A percentile compares a stretch with the other conserved stretches of the same genome.
phyloP scores from a whole-genome alignment of 371 early-diverging fungal species.

The Lichtheimia hyalospora region DNA sequence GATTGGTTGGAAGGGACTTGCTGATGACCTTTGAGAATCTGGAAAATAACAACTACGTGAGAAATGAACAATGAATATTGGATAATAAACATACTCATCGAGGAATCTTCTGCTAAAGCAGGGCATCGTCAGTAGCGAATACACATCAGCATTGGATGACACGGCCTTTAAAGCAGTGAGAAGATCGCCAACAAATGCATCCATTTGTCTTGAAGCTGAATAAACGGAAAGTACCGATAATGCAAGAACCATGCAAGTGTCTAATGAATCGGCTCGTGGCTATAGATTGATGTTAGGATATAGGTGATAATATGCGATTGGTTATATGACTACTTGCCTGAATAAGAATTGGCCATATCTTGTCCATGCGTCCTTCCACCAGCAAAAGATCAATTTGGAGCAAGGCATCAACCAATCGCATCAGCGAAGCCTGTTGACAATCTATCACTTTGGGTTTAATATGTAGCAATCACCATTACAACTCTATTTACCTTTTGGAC shows the following conservation, averaged over 20 bases:
- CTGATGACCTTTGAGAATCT: constrained; percentile 27
- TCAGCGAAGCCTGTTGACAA: constrained; percentile 19
- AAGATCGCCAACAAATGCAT: constrained; percentile 32
- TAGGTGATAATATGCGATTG: too few species aligned
- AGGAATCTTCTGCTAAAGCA: constrained; percentile 43
- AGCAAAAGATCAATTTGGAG: constrained; percentile 45
- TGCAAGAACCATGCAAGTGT: constrained; percentile 22
- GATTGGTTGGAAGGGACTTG: constrained; percentile 48
- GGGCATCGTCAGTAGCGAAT: constrained; percentile 25
- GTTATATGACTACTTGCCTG: constrained; percentile 26
- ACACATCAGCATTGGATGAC: too few species aligned
- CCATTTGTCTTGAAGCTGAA: constrained; percentile 55
- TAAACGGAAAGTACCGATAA: constrained; percentile 34
- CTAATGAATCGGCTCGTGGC: constrained; percentile 28
- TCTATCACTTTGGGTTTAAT: too few species aligned
- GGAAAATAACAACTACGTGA: neutral
- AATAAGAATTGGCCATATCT: constrained; percentile 38
- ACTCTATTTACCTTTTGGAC: too few species aligned
- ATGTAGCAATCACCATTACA: too few species aligned
- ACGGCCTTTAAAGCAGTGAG: constrained; percentile 11
- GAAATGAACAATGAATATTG: neutral
- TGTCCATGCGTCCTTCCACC: constrained; percentile 30
- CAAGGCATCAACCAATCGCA: constrained; percentile 32
- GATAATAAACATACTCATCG: constrained; percentile 34
- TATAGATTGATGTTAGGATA: neutral